A percentile compares a stretch with the other conserved stretches of the same genome.
Evolutionary conservation across 768 basidiomycete species (phyloP).

Genomic region (Lenzites betulinus): DNA sequence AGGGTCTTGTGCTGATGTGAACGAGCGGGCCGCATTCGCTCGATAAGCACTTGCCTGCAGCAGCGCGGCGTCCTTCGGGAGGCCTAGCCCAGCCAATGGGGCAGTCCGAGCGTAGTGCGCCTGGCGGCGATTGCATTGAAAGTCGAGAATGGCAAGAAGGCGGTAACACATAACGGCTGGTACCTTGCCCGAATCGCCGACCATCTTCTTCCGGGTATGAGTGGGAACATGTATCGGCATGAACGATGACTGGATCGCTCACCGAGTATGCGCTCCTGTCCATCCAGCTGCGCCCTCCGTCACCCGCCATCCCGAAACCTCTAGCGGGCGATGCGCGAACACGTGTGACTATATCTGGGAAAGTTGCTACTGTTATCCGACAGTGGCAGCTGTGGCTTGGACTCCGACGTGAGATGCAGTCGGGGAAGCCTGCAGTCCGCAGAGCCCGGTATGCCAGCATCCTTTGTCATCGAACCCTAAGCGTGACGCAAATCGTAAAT

Average conservation of each 20-base stretch:
- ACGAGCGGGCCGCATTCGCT: not conserved
- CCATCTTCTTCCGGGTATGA: not conserved
- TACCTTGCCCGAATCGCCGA: not conserved
- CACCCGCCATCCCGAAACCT: not conserved
- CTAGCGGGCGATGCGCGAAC: not conserved
- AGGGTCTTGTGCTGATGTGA: not conserved
- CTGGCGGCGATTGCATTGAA: not conserved
- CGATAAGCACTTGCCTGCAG: not conserved
- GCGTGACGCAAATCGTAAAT: not conserved
- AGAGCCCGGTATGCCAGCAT: slow-evolving; percentile 3
- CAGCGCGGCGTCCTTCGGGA: too few species aligned
- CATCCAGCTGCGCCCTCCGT: slow-evolving; percentile 1
- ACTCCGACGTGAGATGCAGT: not conserved
- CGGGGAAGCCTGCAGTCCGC: not conserved
- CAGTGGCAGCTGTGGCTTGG: not conserved
- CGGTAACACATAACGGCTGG: not conserved
- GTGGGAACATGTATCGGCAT: not conserved
- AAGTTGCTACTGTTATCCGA: not conserved
- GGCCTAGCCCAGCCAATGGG: too few species aligned
- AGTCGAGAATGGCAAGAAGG: not conserved
- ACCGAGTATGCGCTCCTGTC: not conserved
- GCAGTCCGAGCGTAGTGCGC: not conserved
- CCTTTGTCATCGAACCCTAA: slow-evolving; percentile 4
- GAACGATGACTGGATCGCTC: slow-evolving; percentile 7
- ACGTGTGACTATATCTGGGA: not conserved